Evolutionary conservation across 2,329 filamentous ascomycete genomes (phyloP).

Genomic region (Sclerotinia subarctica): DNA sequence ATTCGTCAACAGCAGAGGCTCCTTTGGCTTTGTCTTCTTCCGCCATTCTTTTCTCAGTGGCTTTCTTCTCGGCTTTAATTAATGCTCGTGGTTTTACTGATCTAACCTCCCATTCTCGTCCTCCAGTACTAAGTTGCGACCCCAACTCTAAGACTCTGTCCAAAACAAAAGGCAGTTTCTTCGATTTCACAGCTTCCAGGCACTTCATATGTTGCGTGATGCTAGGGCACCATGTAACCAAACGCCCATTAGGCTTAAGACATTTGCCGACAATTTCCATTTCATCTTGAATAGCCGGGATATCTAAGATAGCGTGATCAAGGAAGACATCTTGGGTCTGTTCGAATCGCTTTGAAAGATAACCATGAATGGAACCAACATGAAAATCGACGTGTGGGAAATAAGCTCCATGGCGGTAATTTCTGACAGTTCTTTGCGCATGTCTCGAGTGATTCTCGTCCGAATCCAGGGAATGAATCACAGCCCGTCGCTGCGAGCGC

Average conservation of each 20-base stretch:
- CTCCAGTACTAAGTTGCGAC: slow-evolving; percentile 47
- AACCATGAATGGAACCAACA: slow-evolving; percentile 61
- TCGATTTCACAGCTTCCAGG: slow-evolving; percentile 51
- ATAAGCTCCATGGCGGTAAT: slow-evolving; percentile 70
- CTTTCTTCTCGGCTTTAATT: slow-evolving; percentile 28
- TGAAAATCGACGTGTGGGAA: slow-evolving; percentile 70
- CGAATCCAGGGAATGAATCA: slow-evolving; percentile 74
- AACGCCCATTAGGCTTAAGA: slow-evolving; percentile 59
- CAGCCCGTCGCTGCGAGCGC: slow-evolving; percentile 52
- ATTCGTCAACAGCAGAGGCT: not conserved
- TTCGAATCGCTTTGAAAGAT: slow-evolving; percentile 53
- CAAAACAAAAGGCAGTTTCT: slow-evolving; percentile 52
- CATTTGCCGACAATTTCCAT: slow-evolving; percentile 52
- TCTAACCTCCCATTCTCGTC: slow-evolving; percentile 63
- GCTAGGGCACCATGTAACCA: slow-evolving; percentile 72
- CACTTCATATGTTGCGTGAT: slow-evolving; percentile 74
- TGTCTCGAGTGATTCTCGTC: slow-evolving; percentile 59
- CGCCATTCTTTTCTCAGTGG: slow-evolving; percentile 15
- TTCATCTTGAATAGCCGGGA: slow-evolving; percentile 59
- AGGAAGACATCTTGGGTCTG: slow-evolving; percentile 57
- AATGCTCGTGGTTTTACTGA: slow-evolving; percentile 41
- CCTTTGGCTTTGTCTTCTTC: not conserved
- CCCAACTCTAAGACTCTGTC: slow-evolving; percentile 60
- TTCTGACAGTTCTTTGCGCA: slow-evolving; percentile 61
- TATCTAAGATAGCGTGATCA: slow-evolving; percentile 68